Evolutionary conservation across 371 early-diverging fungal genomes (phyloP), one percentile per base, ranked within the genome.

Genomic region (Dichotomocladium elegans): DNA sequence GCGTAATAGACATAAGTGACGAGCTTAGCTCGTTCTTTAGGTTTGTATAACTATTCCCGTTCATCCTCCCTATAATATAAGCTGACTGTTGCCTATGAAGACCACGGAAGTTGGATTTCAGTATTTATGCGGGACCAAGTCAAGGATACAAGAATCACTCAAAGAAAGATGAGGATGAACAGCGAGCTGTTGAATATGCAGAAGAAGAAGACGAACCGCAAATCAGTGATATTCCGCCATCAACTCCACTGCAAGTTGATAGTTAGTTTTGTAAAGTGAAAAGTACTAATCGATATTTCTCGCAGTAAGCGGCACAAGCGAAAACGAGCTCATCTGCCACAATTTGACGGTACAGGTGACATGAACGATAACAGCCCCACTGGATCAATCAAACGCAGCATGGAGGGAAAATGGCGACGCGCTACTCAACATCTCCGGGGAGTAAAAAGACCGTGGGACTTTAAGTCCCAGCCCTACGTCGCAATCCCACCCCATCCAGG

Each of bases 341-440:
- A 87, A 57, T 41, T 67, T 9, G 82, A 85, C 47, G 83, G 85
- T 3, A 65, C 71, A 9, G 58, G 47, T 9, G 84, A 81, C n/a
- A 44, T 31, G 53, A 26, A 44, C 14, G 56, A 58, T 21, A 42
- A n/a, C n/a, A n/a, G n/a, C n/a, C n/a, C n/a, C n/a, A n/a, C n/a
- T n/a, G n/a, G n/a, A n/a, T n/a, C n/a, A n/a, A n/a, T n/a, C n/a
- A n/a, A n/a, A n/a, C n/a, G n/a, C n/a, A n/a, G n/a, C n/a, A n/a
- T n/a, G n/a, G n/a, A n/a, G n/a, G n/a, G n/a, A n/a, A n/a, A n/a
- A n/a, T n/a, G n/a, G n/a, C n/a, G n/a, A n/a, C n/a, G n/a, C n/a
- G n/a, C n/a, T n/a, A n/a, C n/a, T n/a, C n/a, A n/a, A n/a, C n/a
- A n/a, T n/a, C n/a, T 37, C 15, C n/a, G 21, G 37, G 21, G 9